These are phyloP conservation scores for Ogataea angusta DNA, from an alignment of 805 yeast genomes.

Conservation along the genomic window DNA sequence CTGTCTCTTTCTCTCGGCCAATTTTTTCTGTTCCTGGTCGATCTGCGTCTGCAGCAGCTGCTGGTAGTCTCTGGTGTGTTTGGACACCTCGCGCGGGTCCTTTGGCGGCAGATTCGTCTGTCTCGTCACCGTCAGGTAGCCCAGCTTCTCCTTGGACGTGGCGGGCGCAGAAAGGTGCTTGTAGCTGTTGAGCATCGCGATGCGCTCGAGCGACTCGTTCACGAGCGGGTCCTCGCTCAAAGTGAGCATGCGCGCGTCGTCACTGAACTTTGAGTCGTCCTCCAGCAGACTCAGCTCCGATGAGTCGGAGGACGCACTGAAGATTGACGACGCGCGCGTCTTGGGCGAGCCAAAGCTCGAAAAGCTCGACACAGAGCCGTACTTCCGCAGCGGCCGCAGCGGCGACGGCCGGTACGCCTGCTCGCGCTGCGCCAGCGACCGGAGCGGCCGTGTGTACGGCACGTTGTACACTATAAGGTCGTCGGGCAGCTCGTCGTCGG, in stretches of 20 bases:
- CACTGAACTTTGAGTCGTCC: slow-evolving; percentile 25
- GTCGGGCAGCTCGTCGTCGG: slow-evolving; percentile 54
- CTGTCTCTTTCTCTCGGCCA: slow-evolving; percentile 30
- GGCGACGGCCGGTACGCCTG: slow-evolving; percentile 25
- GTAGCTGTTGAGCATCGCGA: slow-evolving; percentile 28
- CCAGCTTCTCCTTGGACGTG: slow-evolving; percentile 15
- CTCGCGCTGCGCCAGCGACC: slow-evolving; percentile 36
- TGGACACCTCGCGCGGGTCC: slow-evolving; percentile 45
- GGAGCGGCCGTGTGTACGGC: slow-evolving; percentile 57
- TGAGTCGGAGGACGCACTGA: slow-evolving; percentile 35
- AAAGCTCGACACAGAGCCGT: slow-evolving; percentile 11
- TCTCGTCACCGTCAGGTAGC: slow-evolving; percentile 47
- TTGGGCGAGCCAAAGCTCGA: slow-evolving; percentile 30
- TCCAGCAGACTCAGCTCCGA: slow-evolving; percentile 26
- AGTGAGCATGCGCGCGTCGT: slow-evolving; percentile 36
- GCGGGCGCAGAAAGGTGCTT: slow-evolving; percentile 6
- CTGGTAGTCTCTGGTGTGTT: slow-evolving; percentile 54
- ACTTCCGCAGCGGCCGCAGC: not conserved
- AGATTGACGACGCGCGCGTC: slow-evolving; percentile 45
- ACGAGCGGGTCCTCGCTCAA: slow-evolving; percentile 31
- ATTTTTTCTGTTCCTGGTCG: slow-evolving; percentile 35
- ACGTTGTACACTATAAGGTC: slow-evolving; percentile 57
- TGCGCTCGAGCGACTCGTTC: slow-evolving; percentile 38
- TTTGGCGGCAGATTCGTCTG: slow-evolving; percentile 70
- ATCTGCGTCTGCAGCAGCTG: slow-evolving; percentile 41